A percentile compares a stretch with the other conserved stretches of the same genome.
Evolutionary conservation across 2,329 filamentous ascomycete genomes (phyloP).

Genomic region (Cladophialophora bantiana): DNA sequence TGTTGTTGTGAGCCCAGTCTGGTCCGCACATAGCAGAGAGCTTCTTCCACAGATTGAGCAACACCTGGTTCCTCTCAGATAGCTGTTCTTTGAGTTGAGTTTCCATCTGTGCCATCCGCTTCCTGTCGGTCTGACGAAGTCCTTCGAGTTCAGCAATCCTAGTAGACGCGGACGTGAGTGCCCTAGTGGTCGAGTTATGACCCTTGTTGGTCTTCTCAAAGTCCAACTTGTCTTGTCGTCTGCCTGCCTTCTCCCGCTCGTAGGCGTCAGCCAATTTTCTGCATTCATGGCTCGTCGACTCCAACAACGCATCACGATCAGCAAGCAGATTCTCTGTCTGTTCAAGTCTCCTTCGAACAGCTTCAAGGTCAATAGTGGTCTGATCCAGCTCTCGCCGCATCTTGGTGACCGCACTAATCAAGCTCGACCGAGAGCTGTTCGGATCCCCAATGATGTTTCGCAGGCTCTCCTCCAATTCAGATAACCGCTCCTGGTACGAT

Average conservation of each 20-base stretch:
- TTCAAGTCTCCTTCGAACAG: constrained; percentile 75
- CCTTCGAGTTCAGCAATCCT: constrained; percentile 86
- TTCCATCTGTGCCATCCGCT: constrained; percentile 77
- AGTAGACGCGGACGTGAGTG: constrained; percentile 82
- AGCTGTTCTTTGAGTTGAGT: constrained; percentile 84
- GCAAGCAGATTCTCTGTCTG: constrained; percentile 92
- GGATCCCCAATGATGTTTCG: constrained; percentile 86
- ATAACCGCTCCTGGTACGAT: constrained; percentile 88
- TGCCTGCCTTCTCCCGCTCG: constrained; percentile 85
- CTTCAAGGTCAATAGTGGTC: constrained; percentile 81
- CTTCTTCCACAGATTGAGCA: constrained; percentile 88
- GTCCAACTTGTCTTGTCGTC: constrained; percentile 84
- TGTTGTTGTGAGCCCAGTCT: constrained; percentile 91
- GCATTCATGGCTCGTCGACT: constrained; percentile 85
- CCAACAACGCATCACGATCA: constrained; percentile 85
- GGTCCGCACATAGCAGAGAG: constrained; percentile 84
- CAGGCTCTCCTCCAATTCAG: constrained; percentile 88
- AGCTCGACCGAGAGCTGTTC: constrained; percentile 81
- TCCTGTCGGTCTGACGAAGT: constrained; percentile 77
- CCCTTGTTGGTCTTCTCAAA: constrained; percentile 89
- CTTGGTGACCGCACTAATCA: constrained; percentile 86
- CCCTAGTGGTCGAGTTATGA: constrained; percentile 84
- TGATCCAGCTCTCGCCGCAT: constrained; percentile 87
- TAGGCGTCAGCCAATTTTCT: constrained; percentile 85
- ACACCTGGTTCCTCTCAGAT: constrained; percentile 83